Percentiles rank a stretch among this genome's conserved stretches.
Evolutionary conservation across 176 grass and related monocot genomes (phyloP).

Genomic region (Triticum aestivum): DNA sequence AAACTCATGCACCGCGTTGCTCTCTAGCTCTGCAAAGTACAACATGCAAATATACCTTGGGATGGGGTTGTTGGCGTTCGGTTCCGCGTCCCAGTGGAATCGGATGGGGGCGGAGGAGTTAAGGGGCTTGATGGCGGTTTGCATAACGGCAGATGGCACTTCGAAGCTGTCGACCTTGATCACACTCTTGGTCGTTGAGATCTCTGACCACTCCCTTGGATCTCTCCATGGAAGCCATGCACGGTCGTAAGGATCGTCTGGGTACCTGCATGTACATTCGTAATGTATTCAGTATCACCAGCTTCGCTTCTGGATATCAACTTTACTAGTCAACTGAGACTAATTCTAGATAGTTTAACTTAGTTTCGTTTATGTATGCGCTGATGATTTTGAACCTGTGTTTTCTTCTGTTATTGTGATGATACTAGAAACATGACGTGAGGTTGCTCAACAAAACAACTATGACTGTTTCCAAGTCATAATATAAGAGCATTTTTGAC

Average conservation of each 20-base stretch:
- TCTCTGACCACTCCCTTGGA: neutral
- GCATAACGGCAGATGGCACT: conserved; percentile 38
- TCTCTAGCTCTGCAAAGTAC: conserved; percentile 26
- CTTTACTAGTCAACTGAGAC: too few species aligned
- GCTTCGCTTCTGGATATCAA: too few species aligned
- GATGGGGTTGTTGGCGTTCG: neutral
- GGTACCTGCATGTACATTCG: conserved; percentile 20
- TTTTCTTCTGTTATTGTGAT: too few species aligned
- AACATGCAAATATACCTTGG: conserved; percentile 13
- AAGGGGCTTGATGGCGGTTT: conserved; percentile 18
- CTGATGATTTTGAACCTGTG: too few species aligned
- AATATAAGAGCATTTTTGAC: too few species aligned
- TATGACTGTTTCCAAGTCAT: too few species aligned
- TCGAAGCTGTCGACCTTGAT: neutral
- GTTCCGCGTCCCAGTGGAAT: neutral
- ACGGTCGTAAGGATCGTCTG: conserved; percentile 26
- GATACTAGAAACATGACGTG: too few species aligned
- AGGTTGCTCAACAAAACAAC: too few species aligned
- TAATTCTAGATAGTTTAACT: too few species aligned
- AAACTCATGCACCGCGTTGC: conserved; percentile 17
- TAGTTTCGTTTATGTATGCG: too few species aligned
- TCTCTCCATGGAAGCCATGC: neutral
- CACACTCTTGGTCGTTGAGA: conserved; percentile 15
- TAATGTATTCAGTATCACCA: too few species aligned
- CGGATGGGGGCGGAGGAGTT: conserved; percentile 27